phyloP scores from a whole-genome alignment of 1,284 basidiomycete genomes.

The Trichosporon asahii region DNA sequence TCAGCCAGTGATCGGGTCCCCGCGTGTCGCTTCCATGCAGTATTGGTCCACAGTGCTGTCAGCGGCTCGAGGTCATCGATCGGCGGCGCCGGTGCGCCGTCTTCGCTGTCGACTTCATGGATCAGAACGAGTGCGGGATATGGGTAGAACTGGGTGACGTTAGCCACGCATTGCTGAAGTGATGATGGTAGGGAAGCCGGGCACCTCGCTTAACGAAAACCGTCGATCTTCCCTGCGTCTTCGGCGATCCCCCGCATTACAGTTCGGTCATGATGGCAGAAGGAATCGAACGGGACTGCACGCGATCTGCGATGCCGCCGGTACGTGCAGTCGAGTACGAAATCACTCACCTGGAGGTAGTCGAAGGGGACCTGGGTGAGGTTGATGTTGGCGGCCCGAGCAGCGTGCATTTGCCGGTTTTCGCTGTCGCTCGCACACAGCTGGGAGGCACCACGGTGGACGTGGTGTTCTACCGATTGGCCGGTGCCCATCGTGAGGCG shows the following conservation, averaged over 20 bases:
- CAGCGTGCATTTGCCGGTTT: not conserved
- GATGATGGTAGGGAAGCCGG: not conserved
- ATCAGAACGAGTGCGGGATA: not conserved
- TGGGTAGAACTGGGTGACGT: not conserved
- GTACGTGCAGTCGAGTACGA: no score
- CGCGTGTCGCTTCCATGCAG: not conserved
- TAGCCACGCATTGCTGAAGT: not conserved
- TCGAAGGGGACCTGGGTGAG: not conserved
- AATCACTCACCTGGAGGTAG: not conserved
- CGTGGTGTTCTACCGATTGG: not conserved
- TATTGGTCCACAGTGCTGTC: not conserved
- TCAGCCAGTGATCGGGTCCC: not conserved
- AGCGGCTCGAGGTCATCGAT: not conserved
- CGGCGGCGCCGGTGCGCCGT: not conserved
- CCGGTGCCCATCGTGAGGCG: not conserved
- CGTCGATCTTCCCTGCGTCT: not conserved
- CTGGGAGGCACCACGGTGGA: not conserved
- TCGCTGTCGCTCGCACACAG: not conserved
- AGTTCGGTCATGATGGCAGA: not conserved
- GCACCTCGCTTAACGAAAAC: not conserved
- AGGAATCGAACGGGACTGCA: not conserved
- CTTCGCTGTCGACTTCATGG: not conserved
- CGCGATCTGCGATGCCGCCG: not conserved
- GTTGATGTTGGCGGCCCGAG: not conserved
- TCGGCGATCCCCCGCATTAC: not conserved